Conservation (phyloP, 129 eudicot species). For the Centaurea solstitialis region DNA sequence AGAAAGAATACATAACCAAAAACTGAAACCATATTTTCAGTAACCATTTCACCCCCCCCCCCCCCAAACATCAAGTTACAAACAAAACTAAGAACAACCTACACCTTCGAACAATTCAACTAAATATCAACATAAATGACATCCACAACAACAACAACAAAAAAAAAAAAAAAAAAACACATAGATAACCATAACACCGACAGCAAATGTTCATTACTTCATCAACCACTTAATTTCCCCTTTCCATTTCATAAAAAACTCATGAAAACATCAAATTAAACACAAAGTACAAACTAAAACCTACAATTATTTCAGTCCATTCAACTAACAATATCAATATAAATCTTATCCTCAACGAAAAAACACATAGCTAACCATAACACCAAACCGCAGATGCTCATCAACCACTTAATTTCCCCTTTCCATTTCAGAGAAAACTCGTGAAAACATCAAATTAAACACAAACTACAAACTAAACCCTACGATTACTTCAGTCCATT, state of each 20-base stretch:
- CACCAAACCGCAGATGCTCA: not conserved
- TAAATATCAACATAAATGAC: not conserved
- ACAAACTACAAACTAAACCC: not conserved
- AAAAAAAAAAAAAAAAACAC: conserved; percentile 2
- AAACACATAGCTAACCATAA: conserved; percentile 4
- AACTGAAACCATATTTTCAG: not conserved
- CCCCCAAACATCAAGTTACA: not conserved
- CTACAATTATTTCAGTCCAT: not conserved
- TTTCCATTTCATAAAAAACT: not conserved
- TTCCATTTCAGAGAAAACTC: not conserved
- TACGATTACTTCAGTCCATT: not conserved
- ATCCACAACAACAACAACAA: too few species aligned
- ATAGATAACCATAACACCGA: not conserved
- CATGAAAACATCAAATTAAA: not conserved
- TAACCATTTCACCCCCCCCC: not conserved
- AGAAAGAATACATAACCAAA: not conserved
- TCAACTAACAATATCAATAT: not conserved
- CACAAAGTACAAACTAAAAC: not conserved
- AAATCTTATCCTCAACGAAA: not conserved
- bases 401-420: not conserved
- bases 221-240: not conserved
- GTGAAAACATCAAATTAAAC: not conserved
- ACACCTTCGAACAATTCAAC: not conserved
- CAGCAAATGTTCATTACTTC: not conserved
- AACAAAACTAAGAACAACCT: not conserved